Conservation (phyloP, 352 stramenopile genomes). For the Globisporangium radiosum region DNA sequence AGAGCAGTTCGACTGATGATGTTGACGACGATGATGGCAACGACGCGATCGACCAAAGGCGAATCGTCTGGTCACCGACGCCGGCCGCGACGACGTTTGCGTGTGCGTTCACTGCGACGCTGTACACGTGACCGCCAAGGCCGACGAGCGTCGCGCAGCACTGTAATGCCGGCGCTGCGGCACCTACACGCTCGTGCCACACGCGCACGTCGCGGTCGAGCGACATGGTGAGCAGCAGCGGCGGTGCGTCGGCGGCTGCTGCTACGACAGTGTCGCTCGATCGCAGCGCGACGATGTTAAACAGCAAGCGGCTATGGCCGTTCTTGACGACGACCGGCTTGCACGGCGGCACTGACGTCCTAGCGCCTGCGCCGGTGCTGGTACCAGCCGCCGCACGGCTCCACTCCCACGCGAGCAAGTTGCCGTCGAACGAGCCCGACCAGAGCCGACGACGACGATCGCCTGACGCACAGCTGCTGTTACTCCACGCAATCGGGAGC, state of each 20-base stretch:
- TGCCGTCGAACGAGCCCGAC: slow-evolving; percentile 68
- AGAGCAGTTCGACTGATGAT: slow-evolving; percentile 47
- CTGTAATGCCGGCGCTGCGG: slow-evolving; percentile 12
- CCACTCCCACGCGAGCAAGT: slow-evolving; percentile 60
- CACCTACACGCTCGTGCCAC: slow-evolving; percentile 28
- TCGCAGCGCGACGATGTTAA: slow-evolving; percentile 42
- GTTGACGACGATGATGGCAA: slow-evolving; percentile 10
- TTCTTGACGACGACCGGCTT: slow-evolving; percentile 53
- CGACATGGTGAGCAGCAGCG: slow-evolving; percentile 49
- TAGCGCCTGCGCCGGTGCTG: slow-evolving; percentile 9
- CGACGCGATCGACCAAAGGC: slow-evolving; percentile 38
- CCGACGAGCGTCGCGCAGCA: slow-evolving; percentile 39
- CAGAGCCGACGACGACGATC: slow-evolving; percentile 35
- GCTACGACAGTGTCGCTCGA: not conserved
- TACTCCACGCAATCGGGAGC: slow-evolving; percentile 62
- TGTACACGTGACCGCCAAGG: slow-evolving; percentile 61
- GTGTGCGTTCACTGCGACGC: slow-evolving; percentile 28
- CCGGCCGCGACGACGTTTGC: slow-evolving; percentile 33
- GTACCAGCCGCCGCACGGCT: slow-evolving; percentile 1
- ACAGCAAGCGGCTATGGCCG: slow-evolving; percentile 56
- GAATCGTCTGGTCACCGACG: slow-evolving; percentile 72
- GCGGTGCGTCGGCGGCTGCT: not conserved
- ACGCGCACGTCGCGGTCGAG: slow-evolving; percentile 63
- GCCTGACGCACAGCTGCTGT: not conserved
- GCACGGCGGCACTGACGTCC: slow-evolving; percentile 6